A percentile compares a stretch with the other conserved stretches of the same genome.
These are phyloP conservation scores for Capsicum chinense DNA, from an alignment of 257 asterid genomes.

Conservation along the genomic window DNA sequence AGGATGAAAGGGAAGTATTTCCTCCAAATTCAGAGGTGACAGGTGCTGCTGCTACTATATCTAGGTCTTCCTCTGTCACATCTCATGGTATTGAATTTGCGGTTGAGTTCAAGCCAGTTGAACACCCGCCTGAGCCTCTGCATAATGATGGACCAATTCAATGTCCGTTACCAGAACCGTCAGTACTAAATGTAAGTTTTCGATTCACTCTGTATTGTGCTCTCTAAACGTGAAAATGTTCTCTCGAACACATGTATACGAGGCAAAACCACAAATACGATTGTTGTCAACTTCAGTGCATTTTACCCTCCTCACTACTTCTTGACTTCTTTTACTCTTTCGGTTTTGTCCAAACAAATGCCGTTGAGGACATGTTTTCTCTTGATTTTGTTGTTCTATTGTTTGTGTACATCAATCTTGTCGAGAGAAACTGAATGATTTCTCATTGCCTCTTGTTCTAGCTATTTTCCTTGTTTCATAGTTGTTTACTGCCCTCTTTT, in stretches of 20 bases:
- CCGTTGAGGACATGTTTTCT: too few relatives aligned
- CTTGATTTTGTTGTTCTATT: too few relatives aligned
- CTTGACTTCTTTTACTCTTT: too few relatives aligned
- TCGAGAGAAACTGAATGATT: too few relatives aligned
- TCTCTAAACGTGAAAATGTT: background rate
- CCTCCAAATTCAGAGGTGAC: slow-evolving; percentile 54
- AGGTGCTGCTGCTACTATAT: slow-evolving; percentile 2
- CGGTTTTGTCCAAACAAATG: too few relatives aligned
- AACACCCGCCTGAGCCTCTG: slow-evolving; percentile 77
- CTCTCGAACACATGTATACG: background rate
- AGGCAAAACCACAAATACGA: too few relatives aligned
- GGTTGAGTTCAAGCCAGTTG: slow-evolving; percentile 78
- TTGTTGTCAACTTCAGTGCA: too few relatives aligned
- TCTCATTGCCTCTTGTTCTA: too few relatives aligned
- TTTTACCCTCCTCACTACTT: too few relatives aligned
- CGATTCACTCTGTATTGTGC: background rate
- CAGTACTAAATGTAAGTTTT: slow-evolving; percentile 73
- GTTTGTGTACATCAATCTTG: too few relatives aligned
- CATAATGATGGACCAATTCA: slow-evolving; percentile 78
- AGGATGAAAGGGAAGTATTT: slow-evolving; percentile 68
- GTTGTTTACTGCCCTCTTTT: too few relatives aligned
- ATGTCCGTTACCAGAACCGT: slow-evolving; percentile 93
- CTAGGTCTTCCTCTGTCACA: slow-evolving; percentile 50
- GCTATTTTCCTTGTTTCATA: too few relatives aligned
- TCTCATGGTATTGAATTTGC: slow-evolving; percentile 72